Percentiles rank a stretch among this genome's conserved stretches.
Evolutionary conservation across 495 filamentous ascomycete genomes (phyloP).

Genomic region (Penicillium goetzii): DNA sequence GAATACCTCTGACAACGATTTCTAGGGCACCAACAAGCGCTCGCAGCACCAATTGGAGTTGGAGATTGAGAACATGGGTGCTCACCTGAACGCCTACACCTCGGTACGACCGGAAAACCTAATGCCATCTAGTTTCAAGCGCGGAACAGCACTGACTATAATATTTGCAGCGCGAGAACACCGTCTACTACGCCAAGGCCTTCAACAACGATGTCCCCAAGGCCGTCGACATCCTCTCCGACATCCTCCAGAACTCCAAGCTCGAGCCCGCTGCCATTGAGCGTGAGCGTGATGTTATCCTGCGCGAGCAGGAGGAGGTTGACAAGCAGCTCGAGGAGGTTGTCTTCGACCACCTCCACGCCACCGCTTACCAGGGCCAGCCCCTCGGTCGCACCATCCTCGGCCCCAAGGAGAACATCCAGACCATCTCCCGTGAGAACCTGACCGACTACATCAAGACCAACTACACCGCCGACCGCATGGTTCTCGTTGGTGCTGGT

Average conservation of each 20-base stretch:
- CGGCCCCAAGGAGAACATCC: conserved; percentile 97
- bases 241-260: conserved; percentile 99
- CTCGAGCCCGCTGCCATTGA: conserved; percentile 91
- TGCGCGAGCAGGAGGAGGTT: conserved; percentile 98
- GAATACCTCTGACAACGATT: conserved; percentile 34
- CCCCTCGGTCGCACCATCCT: conserved; percentile 97
- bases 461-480: conserved; percentile 99
- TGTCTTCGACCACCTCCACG: conserved; percentile 98
- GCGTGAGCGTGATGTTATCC: conserved; percentile 95
- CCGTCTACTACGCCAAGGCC: conserved; percentile 98
- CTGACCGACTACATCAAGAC: conserved; percentile 94
- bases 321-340: conserved; percentile 99
- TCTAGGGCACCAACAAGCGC: conserved; percentile 85
- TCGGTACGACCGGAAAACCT: conserved; percentile 69
- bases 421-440: conserved; percentile 88
- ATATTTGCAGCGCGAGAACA: conserved; percentile 83
- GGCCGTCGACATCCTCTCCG: conserved; percentile 95
- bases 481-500: conserved; percentile 96
- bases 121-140: conserved; percentile 9
- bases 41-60: conserved; percentile 96
- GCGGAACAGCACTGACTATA: conserved; percentile 36
- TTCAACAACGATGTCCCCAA: conserved; percentile 97
- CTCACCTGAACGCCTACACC: conserved; percentile 98
- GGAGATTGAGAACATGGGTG: conserved; percentile 99
- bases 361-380: conserved; percentile 94